Evolutionary conservation across 352 stramenopile genomes (phyloP), one percentile per base, ranked within the genome.

Genomic region (Phytophthora idaei): DNA sequence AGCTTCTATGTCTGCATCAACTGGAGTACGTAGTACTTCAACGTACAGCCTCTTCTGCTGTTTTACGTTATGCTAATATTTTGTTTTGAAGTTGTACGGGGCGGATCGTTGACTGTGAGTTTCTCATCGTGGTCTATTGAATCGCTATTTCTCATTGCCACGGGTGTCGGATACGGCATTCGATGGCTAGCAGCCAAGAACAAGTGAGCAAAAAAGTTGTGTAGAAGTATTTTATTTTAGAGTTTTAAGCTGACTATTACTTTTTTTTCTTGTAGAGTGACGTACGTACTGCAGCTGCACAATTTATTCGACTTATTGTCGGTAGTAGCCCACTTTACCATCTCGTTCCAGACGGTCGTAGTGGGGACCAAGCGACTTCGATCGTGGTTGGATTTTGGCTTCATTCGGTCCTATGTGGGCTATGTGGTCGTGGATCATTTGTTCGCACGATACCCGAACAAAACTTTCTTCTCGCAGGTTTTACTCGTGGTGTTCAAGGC

Each of bases 311-410:
- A 96, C 61, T 66, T 96, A 57, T 60, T 96, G 17, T 92, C 89
- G 46, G 55, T 95, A 9, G 82, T 94, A 34, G 92, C 89, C 29
- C 89, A 95, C 69, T 96, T 96, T 62, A 69, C 78, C 15, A 75
- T 93, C 44, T 89, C 83, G 8, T 81, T 92, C 69, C 78, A 89
- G 67, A 93, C 84, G n/a, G 71, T 82, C n/a, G 52, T 78, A 1
- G 76, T 81, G 9, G 76, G 77, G 46, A 80, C 71, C 27, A 78
- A 83, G 45, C 69, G 74, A 9, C 71, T 77, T 5, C 83, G 85
- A 21, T 96, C 89, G 51, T 96, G 89, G 89, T 75, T 96, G 53
- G 86, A 94, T 74, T 90, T 96, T 64, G 89, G 86, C 29, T 96
- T 96, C 51, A 54, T 96, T 31, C 87, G 89, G 28, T 85, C 84